Evolutionary conservation across 176 grass and related monocot species (phyloP), one percentile per base, ranked within the genome.

Genomic region (Carex pumila): DNA sequence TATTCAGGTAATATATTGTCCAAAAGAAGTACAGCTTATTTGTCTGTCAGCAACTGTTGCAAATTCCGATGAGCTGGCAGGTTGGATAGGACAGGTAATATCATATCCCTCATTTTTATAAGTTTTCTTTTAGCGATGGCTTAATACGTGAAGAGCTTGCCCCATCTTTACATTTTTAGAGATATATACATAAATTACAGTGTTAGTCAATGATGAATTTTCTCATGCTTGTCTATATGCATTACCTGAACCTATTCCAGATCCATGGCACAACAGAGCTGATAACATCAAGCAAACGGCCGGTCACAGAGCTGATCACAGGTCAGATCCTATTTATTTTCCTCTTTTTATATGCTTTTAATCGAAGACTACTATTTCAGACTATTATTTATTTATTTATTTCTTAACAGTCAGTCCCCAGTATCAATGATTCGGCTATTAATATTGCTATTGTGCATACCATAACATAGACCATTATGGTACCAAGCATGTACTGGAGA

Each of bases 11-110:
- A 98, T 98, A 86, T 98, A 98, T 85, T 98, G 92, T 82, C 95
- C 95, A 65, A 98, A 95, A 84, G 88, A 93, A 89, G 92, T 98
- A 70, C 95, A 98, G 37, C 95, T 98, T 90, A 95, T 98, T 82
- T 98, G 95, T 81, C 87, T 98, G 43, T 98, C 95, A 59, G 95
- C 95, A 32, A 98, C 95, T 66, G 95, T 98, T 72, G 91, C 95
- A 85, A 98, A 98, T 91, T 88, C 95, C 69, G 95, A 98, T 85
- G 95, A 98, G 84, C 88, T 98, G 90, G 91, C 95, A 86, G 95
- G 95, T 79, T 98, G 95, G 95, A 98, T 98, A 78, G 91, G 89
- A 87, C 89, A 94, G 95, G 95, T 98, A 84, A 66, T 74, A 71
- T 67, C 57, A 86, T 2, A 50, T 50, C 47, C 21, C 85, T 47